Percentiles rank a stretch among this genome's conserved stretches.
phyloP scores from a whole-genome alignment of 306 rosid species.

The Vigna angularis region DNA sequence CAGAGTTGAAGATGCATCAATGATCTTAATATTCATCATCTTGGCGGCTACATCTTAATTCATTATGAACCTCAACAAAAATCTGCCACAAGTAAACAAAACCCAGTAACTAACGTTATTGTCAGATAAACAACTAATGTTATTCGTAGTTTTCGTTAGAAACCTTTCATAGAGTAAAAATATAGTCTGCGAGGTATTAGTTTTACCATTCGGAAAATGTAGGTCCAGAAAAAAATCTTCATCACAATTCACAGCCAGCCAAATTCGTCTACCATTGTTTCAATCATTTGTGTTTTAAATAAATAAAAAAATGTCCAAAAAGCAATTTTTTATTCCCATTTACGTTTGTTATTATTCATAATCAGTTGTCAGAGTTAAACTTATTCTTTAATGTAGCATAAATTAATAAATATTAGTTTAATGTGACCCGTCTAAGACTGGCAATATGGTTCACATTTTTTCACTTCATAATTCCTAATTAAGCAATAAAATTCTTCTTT shows the following conservation, averaged over 20 bases:
- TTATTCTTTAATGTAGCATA: slow-evolving; percentile 3
- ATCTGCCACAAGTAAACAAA: slow-evolving; percentile 46
- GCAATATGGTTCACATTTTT: background rate
- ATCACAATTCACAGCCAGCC: background rate
- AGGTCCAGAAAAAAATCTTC: background rate
- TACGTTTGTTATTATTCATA: background rate
- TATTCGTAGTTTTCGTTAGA: background rate
- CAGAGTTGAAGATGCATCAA: slow-evolving; percentile 5
- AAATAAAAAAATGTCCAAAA: background rate
- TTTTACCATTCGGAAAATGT: background rate
- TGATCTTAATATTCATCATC: background rate
- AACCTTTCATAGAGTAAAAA: background rate
- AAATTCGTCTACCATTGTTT: background rate
- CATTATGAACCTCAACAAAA: slow-evolving; percentile 28
- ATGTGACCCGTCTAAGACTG: background rate
- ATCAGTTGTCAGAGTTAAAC: background rate
- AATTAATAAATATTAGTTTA: slow-evolving; percentile 2
- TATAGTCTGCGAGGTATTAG: background rate
- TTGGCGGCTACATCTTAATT: slow-evolving; percentile 14
- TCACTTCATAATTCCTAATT: slow-evolving; percentile 11
- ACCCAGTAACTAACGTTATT: slow-evolving; percentile 9
- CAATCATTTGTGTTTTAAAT: background rate
- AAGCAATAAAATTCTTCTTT: slow-evolving; percentile 11
- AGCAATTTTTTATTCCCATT: background rate
- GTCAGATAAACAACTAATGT: background rate